Conservation (phyloP, 73 alveolate species). For the Uronychia setigera region DNA sequence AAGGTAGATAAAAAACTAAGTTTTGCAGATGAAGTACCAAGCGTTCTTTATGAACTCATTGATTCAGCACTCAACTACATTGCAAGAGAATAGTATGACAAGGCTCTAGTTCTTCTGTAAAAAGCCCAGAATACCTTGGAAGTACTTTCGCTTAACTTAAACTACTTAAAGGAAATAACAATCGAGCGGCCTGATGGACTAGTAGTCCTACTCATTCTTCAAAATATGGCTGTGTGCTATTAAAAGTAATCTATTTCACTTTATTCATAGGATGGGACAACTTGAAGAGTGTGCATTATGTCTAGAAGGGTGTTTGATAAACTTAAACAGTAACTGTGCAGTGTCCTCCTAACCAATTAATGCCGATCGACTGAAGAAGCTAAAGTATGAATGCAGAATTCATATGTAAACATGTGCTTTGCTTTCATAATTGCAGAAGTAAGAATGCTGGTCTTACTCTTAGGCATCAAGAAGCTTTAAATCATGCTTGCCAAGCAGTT, state of each 20-base stretch:
- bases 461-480: slow-evolving; percentile 66
- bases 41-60: slow-evolving; percentile 51
- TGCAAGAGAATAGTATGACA: slow-evolving; percentile 51
- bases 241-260: slow-evolving; percentile 15
- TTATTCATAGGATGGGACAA: slow-evolving; percentile 17
- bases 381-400: slow-evolving; percentile 36
- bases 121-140: slow-evolving; percentile 57
- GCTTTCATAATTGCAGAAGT: slow-evolving; percentile 57
- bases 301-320: slow-evolving; percentile 60
- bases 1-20: slow-evolving; percentile 11
- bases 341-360: slow-evolving; percentile 15
- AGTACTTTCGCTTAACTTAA: slow-evolving; percentile 17
- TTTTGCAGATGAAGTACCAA: slow-evolving; percentile 56
- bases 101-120: slow-evolving; percentile 55
- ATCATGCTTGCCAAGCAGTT: slow-evolving; percentile 54
- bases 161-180: background rate
- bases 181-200: slow-evolving; percentile 23
- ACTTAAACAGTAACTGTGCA: slow-evolving; percentile 9
- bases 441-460: too few relatives aligned
- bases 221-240: slow-evolving; percentile 43
- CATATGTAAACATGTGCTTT: slow-evolving; percentile 73
- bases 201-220: slow-evolving; percentile 8
- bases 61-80: slow-evolving; percentile 55
- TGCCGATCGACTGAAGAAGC: slow-evolving; percentile 18
- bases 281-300: slow-evolving; percentile 50